Base-by-base conservation (phyloP, 495 filamentous ascomycete genomes). In the Aspergillus funiculosus region DNA sequence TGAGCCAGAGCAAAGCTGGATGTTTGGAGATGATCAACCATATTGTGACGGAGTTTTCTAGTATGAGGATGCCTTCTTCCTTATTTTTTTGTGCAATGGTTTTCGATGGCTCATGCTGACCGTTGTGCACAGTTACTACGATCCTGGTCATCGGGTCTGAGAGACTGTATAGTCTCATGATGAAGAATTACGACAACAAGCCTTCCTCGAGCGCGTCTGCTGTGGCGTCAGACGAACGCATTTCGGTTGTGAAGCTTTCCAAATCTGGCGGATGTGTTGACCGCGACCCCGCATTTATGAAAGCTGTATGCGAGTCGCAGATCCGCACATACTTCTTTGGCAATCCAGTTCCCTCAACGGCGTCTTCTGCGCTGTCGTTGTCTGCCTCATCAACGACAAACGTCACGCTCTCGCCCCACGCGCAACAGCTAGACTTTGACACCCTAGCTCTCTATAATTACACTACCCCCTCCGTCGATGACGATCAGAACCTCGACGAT, bases 291-390 rank as follows among this genome's bases (percentile, higher is more conserved):
- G 61, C 71, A 1, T 96, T 86, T 60, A 76, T 89, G 71, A 84
- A 83, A 46, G 72, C 76, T 21, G 62, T 78, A 3, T 73, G 81
- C 19, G 85, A 91, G 48, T 79, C 81, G 0, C 79, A 84, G 22
- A 89, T 96, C 13, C 82, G 82, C 42, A 80, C 89, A 45, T 99
- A 97, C 63, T 99, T 97, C 72, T 97, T 96, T 62, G 92, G 92
- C 2, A 82, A 83, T 48, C 50, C 74, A 0, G 66, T 66, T 18
- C 57, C 66, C 0, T 57, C 66, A 0, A 61, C 64, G 14, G 59
- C 53, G 15, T 62, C 65, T 1, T 48, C 61, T 2, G 61, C 65
- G 0, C 50, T 64, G 21, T 61, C 62, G 5, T 51, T 66, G 22
- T 61, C 59, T 10, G 56, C 61, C 3, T 60, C 66, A 0, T 60